Conservation (phyloP, 2,329 filamentous ascomycete species). For the Chaetothyriales sp. region DNA sequence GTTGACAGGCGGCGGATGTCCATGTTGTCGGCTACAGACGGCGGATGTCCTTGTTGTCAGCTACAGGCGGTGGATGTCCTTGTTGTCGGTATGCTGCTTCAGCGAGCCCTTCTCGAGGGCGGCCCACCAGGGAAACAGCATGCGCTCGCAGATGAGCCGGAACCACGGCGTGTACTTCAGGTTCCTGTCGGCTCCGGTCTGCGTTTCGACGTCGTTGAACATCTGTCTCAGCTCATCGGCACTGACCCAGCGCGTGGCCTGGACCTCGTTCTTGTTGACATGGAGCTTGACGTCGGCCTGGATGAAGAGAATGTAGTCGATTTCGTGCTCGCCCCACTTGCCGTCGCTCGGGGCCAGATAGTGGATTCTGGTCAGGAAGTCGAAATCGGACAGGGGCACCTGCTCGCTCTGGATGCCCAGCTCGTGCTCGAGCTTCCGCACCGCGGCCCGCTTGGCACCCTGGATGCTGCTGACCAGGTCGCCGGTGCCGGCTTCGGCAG, state of each 20-base stretch:
- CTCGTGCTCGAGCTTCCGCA: slow-evolving; percentile 88
- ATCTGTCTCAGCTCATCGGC: slow-evolving; percentile 69
- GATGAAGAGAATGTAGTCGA: slow-evolving; percentile 98
- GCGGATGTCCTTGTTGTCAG: slow-evolving; percentile 73
- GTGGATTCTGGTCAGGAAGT: slow-evolving; percentile 91
- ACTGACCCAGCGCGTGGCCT: slow-evolving; percentile 70
- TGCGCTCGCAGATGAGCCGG: slow-evolving; percentile 93
- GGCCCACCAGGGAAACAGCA: slow-evolving; percentile 97
- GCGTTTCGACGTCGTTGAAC: slow-evolving; percentile 66
- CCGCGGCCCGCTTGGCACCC: slow-evolving; percentile 82
- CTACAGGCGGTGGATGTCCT: slow-evolving; percentile 80
- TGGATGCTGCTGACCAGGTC: slow-evolving; percentile 65
- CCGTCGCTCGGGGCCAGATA: slow-evolving; percentile 95
- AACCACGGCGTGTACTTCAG: slow-evolving; percentile 93
- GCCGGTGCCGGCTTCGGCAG: slow-evolving; percentile 68
- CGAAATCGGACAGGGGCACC: slow-evolving; percentile 81
- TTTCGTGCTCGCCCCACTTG: slow-evolving; percentile 98
- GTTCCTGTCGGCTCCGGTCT: slow-evolving; percentile 59
- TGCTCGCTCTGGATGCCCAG: slow-evolving; percentile 80
- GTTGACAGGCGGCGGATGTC: slow-evolving; percentile 81
- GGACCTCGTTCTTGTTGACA: slow-evolving; percentile 76
- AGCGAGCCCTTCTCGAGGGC: slow-evolving; percentile 60
- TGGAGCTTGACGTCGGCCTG: slow-evolving; percentile 80
- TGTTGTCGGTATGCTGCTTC: slow-evolving; percentile 75
- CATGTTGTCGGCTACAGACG: slow-evolving; percentile 80